A percentile compares a stretch with the other conserved stretches of the same genome.
These are phyloP conservation scores for Leishmania braziliensis DNA, from an alignment of 208 protist genomes.

Conservation along the genomic window DNA sequence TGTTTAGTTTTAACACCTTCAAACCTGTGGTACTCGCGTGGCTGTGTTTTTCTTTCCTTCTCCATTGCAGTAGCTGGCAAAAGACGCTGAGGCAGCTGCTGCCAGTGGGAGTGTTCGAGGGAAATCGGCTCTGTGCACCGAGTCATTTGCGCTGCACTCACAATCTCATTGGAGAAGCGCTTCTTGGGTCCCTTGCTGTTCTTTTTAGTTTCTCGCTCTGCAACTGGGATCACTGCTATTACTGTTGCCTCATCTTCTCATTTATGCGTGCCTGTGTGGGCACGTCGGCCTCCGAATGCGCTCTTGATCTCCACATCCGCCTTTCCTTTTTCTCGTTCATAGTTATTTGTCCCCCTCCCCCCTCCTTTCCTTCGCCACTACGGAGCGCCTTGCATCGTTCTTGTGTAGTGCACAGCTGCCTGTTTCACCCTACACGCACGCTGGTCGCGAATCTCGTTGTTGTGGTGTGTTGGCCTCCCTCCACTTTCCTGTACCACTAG, in stretches of 20 bases:
- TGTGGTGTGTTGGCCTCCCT: background rate
- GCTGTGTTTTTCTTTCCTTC: background rate
- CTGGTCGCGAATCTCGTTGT: background rate
- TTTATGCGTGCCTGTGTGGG: background rate
- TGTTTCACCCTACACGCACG: background rate
- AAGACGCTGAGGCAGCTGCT: background rate
- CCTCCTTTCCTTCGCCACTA: background rate
- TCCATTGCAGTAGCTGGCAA: background rate
- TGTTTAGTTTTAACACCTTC: background rate
- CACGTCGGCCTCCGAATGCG: background rate
- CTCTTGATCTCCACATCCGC: background rate
- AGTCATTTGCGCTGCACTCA: background rate
- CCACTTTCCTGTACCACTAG: background rate
- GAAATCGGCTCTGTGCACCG: background rate
- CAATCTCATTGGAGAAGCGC: background rate
- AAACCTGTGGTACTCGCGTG: background rate
- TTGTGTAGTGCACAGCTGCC: background rate
- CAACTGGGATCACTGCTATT: background rate
- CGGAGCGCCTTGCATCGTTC: background rate
- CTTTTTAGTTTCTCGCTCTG: background rate
- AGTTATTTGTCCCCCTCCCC: background rate
- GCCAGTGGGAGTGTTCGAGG: background rate
- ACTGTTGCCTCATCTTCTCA: background rate
- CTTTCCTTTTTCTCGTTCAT: background rate
- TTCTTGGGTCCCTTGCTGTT: background rate